Evolutionary conservation across 768 basidiomycete genomes (phyloP), one percentile per base, ranked within the genome.

Genomic region (Pluteus cervinus): DNA sequence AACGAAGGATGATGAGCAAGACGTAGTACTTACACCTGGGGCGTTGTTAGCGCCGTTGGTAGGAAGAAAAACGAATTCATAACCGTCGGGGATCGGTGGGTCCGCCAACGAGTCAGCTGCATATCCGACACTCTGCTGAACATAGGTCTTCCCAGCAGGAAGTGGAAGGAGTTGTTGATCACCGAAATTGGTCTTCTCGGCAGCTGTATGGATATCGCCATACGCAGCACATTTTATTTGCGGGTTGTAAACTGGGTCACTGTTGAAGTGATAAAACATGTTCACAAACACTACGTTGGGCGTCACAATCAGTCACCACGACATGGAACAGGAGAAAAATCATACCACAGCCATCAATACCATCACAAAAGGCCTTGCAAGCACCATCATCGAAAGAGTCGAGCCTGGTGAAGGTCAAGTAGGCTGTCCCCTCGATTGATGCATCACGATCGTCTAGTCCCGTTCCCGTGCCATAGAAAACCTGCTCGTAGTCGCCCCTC

Each of bases 221-320:
- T 69, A 74, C 1, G 63, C 50, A 1, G 63, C 68, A 36, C 72
- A 74, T 49, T 71, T 73, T 47, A 72, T 55, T 41, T 71, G 69
- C 0, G 71, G 72, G 3, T n/a, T n/a, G n/a, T n/a, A n/a, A n/a
- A n/a, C n/a, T 38, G 58, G 55, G 8, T 51, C 43, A 43, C 72
- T 72, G 48, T 71, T 73, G 53, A 53, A 62, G 41, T 74, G 68
- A 51, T 74, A 73, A 38, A 61, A 74, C 17, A 74, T 37, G 43
- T 74, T 74, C 12, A 58, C 69, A 41, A 71, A 72, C 6, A 69
- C 72, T 73, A n/a, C n/a, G n/a, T n/a, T n/a, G n/a, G n/a, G n/a
- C 36, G 16, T 30, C 6, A 18, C 23, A 29, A 16, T 29, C 15
- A 21, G 22, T 30, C 24, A 31, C 6, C 20, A 36, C 33, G 35